Base-by-base conservation (phyloP, 148 eudicot genomes). In the Fallopia convolvulus region DNA sequence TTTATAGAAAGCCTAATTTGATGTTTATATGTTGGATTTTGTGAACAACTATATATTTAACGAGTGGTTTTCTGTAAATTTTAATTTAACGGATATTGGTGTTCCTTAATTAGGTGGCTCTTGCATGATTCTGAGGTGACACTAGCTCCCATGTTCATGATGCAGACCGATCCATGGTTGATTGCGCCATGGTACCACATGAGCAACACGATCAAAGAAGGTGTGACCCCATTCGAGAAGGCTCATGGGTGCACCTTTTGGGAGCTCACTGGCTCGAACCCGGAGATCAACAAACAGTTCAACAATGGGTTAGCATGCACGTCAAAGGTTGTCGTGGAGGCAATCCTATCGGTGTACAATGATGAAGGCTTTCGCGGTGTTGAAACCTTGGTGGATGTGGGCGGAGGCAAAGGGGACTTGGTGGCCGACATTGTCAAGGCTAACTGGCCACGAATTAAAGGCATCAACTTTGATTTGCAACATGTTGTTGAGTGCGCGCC, bases 391-490 rank as follows among this genome's bases (percentile, higher is more conserved):
- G 89, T 88, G 40, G 94, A 90, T 44, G 92, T 90, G 3, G 89
- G 90, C 21, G 90, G 94, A 42, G 90, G 92, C 33, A 81, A 82
- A 0, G 95, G 95, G 49, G 73, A 80, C 2, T 78, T 79, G 2
- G 76, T 61, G 15, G 42, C 56, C 33, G 83, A 79, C 48, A 81
- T 84, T 46, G 83, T 84, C 3, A 84, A 56, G 77, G 83, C 76
- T 8, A 75, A 72, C 60, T 60, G 12, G 12, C 80, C 86, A 73
- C 84, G 85, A 60, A 81, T 91, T n/a, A 82, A 79, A 20, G 92
- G 87, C 21, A 86, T 83, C 23, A 91, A 89, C 81, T 90, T 87
- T 53, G 94, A 90, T 85, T 63, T 86, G 44, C 80, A 87, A 0
- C 88, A 90, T 77, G 91, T 88, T 6, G 77, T 88, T n/a, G 80